These are phyloP conservation scores for Mollisia scopiformis DNA, from an alignment of 2,329 filamentous ascomycete genomes.

Conservation along the genomic window DNA sequence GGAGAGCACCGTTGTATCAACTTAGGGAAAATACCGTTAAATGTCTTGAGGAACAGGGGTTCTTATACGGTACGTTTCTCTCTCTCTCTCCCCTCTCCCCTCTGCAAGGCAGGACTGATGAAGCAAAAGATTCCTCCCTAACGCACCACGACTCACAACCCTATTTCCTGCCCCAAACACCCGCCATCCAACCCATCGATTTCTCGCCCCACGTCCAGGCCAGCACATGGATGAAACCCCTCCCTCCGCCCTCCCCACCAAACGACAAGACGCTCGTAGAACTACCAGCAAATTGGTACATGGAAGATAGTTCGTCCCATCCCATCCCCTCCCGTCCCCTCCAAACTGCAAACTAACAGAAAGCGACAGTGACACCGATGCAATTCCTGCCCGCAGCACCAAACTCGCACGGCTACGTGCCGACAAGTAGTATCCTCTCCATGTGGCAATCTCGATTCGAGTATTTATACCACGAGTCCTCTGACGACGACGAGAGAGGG, in stretches of 20 bases:
- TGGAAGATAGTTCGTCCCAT: slow-evolving; percentile 45
- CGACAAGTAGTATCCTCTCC: slow-evolving; percentile 48
- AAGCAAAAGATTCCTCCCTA: slow-evolving; percentile 47
- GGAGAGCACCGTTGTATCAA: slow-evolving; percentile 55
- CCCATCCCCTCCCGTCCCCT: not conserved
- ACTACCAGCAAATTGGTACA: slow-evolving; percentile 54
- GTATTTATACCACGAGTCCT: slow-evolving; percentile 32
- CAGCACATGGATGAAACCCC: slow-evolving; percentile 50
- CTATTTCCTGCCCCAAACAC: slow-evolving; percentile 47
- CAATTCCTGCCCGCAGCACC: slow-evolving; percentile 39
- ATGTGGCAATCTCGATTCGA: slow-evolving; percentile 43
- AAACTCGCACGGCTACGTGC: slow-evolving; percentile 52
- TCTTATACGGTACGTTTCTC: slow-evolving; percentile 43
- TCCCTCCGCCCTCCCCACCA: slow-evolving; percentile 33
- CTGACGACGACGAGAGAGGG: slow-evolving; percentile 37
- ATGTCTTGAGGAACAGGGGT: slow-evolving; percentile 50
- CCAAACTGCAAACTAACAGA: not conserved
- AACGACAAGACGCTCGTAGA: slow-evolving; percentile 44
- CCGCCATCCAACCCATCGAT: slow-evolving; percentile 44
- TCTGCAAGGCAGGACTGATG: not conserved
- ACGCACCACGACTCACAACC: slow-evolving; percentile 53
- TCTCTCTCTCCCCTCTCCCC: not conserved
- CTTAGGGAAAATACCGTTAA: slow-evolving; percentile 50
- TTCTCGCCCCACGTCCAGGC: slow-evolving; percentile 39
- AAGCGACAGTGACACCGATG: slow-evolving; percentile 25